Conservation (phyloP, 768 basidiomycete species). For the Termitomyces sp. region DNA sequence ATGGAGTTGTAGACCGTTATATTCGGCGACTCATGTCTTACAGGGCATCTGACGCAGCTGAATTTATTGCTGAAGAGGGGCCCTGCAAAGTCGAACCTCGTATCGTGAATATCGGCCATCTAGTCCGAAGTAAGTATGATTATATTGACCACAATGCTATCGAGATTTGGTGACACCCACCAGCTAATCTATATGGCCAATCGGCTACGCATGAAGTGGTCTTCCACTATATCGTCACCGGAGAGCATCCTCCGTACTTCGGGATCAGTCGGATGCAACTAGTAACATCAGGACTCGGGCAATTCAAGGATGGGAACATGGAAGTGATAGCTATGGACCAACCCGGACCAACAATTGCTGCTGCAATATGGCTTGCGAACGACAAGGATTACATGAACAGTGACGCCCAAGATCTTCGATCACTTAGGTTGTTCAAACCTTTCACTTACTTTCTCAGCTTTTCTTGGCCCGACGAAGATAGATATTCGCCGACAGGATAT, state of each 20-base stretch:
- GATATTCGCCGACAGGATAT: not conserved
- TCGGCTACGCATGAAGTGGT: constrained; percentile 1
- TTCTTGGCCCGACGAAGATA: not conserved
- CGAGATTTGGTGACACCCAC: not conserved
- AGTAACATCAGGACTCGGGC: not conserved
- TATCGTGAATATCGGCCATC: not conserved
- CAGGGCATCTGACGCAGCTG: not conserved
- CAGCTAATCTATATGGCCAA: not conserved
- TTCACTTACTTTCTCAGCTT: not conserved
- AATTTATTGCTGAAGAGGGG: not conserved
- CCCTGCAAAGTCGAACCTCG: not conserved
- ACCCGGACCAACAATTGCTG: not conserved
- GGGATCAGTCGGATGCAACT: not conserved
- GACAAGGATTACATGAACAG: not conserved
- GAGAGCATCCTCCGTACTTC: not conserved
- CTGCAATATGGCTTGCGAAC: not conserved
- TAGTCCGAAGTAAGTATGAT: not conserved
- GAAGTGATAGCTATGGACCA: not conserved
- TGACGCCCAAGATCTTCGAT: not conserved
- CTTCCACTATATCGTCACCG: constrained; percentile 3
- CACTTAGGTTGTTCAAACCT: not conserved
- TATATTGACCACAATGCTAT: too few species aligned
- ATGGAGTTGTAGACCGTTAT: constrained; percentile 2
- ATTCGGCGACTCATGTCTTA: not conserved
- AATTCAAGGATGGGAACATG: not conserved